Evolutionary conservation across 352 stramenopile species (phyloP).

Genomic region (Phytophthora melonis): DNA sequence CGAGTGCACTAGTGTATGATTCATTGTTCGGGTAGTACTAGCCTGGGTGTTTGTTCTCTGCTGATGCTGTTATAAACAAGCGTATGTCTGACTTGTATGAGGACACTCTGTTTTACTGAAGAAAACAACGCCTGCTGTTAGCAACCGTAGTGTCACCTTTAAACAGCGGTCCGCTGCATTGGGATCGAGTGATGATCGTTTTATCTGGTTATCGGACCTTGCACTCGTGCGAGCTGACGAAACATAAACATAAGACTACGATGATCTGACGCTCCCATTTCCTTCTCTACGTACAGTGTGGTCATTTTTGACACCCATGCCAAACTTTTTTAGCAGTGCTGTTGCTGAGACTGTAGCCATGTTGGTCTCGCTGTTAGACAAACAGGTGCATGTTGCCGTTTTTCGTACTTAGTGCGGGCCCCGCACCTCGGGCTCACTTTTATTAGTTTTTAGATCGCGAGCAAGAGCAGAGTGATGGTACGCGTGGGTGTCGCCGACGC

Average conservation of each 20-base stretch:
- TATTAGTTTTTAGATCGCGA: conserved; percentile 20
- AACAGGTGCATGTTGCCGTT: conserved; percentile 27
- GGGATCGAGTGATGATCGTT: conserved; percentile 77
- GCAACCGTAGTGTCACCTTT: neutral
- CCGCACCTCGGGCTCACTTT: conserved; percentile 1
- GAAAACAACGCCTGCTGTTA: conserved; percentile 22
- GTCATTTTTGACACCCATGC: too few species aligned
- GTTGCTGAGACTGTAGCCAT: neutral
- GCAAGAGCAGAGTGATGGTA: conserved; percentile 18
- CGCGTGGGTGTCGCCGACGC: conserved; percentile 59
- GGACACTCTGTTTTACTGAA: conserved; percentile 67
- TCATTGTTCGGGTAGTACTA: neutral
- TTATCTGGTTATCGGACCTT: conserved; percentile 61
- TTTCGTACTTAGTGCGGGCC: conserved; percentile 39
- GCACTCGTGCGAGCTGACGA: conserved; percentile 72
- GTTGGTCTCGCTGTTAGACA: too few species aligned
- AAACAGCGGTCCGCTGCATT: neutral
- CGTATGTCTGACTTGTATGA: conserved; percentile 90
- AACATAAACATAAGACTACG: conserved; percentile 85
- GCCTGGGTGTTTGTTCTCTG: conserved; percentile 38
- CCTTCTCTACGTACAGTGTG: too few species aligned
- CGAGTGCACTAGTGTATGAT: neutral
- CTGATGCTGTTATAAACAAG: conserved; percentile 84
- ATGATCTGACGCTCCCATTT: conserved; percentile 79
- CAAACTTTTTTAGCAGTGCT: too few species aligned